These are phyloP conservation scores for Penicillium concentricum DNA, from an alignment of 2,329 filamentous ascomycete species.

Conservation along the genomic window DNA sequence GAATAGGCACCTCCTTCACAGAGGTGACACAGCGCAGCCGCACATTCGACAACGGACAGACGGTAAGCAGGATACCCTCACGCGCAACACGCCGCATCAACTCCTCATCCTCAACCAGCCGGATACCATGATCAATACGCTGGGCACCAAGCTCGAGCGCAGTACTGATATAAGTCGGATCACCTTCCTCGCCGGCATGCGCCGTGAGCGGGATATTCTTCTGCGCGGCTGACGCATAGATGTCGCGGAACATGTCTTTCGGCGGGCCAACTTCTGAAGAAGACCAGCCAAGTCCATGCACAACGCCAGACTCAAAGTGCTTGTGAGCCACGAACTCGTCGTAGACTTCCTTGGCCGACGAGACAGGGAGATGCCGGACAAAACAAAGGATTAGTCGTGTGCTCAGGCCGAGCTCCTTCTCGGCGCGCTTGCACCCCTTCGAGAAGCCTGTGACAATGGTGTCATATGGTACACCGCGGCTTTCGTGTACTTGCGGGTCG, in stretches of 20 bases:
- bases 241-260: conserved; percentile 58
- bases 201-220: conserved; percentile 64
- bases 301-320: conserved; percentile 50
- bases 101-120: conserved; percentile 58
- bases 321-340: conserved; percentile 39
- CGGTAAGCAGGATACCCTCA: conserved; percentile 61
- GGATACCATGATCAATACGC: conserved; percentile 74
- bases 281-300: conserved; percentile 66
- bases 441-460: conserved; percentile 65
- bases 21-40: conserved; percentile 56
- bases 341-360: conserved; percentile 50
- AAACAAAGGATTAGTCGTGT: conserved; percentile 70
- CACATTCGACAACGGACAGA: conserved; percentile 75
- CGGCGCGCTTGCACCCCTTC: conserved; percentile 59
- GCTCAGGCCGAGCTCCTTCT: conserved; percentile 62
- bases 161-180: conserved; percentile 62
- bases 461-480: conserved; percentile 61
- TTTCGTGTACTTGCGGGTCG: conserved; percentile 73
- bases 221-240: conserved; percentile 57
- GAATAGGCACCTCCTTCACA: conserved; percentile 60
- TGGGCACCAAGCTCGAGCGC: conserved; percentile 64
- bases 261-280: conserved; percentile 60
- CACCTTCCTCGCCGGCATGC: conserved; percentile 75
- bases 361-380: conserved; percentile 65
- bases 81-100: conserved; percentile 60